These are phyloP conservation scores for Solanum tacnaense DNA, from an alignment of 257 asterid species.

Conservation along the genomic window DNA sequence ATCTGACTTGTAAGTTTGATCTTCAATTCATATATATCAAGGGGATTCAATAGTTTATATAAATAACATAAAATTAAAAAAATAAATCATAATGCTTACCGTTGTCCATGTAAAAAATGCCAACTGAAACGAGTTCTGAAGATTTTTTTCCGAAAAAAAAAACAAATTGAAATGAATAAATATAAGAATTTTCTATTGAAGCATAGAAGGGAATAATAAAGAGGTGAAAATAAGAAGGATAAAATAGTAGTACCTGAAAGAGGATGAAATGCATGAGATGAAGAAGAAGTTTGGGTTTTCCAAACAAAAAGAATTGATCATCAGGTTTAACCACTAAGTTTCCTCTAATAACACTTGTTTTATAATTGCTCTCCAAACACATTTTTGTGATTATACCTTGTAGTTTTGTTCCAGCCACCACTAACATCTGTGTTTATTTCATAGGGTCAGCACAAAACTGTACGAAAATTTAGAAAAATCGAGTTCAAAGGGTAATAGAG, in stretches of 20 bases:
- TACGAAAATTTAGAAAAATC: no score
- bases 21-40: not conserved
- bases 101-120: constrained; percentile 74
- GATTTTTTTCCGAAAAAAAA: not conserved
- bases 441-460: no score
- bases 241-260: constrained; percentile 53
- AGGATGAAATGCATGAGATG: constrained; percentile 65
- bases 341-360: constrained; percentile 47
- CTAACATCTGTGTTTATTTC: constrained; percentile 31
- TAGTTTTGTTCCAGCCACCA: constrained; percentile 62
- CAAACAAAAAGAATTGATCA: constrained; percentile 67
- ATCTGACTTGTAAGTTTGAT: no score
- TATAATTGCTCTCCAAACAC: constrained; percentile 51
- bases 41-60: not conserved
- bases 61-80: no score
- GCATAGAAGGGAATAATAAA: not conserved
- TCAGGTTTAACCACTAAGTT: constrained; percentile 50
- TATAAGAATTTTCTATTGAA: no score
- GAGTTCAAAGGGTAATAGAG: no score
- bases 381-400: constrained; percentile 62
- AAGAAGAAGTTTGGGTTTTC: constrained; percentile 50
- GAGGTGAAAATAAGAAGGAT: not conserved
- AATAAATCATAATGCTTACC: constrained; percentile 25
- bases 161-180: not conserved
- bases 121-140: constrained; percentile 69